Evolutionary conservation across 2,329 filamentous ascomycete genomes (phyloP).

Genomic region (Fusarium mundagurra): DNA sequence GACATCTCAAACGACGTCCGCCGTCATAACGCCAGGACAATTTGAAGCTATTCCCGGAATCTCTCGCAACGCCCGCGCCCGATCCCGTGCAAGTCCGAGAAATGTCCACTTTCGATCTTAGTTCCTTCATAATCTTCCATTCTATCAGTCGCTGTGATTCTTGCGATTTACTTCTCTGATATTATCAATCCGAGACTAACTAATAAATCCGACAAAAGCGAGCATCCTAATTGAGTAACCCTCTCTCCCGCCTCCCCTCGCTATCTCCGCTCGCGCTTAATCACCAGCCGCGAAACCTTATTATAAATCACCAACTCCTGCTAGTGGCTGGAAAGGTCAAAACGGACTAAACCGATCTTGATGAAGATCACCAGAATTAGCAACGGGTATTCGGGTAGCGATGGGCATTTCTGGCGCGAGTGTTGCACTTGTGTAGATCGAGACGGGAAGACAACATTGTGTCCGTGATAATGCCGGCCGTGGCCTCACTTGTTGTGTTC

Average conservation of each 20-base stretch:
- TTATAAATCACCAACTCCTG: neutral
- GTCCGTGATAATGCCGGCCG: neutral
- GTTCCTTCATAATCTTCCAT: rapidly evolving
- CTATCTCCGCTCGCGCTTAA: neutral
- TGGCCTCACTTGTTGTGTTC: neutral
- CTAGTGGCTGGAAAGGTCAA: neutral
- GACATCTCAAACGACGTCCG: neutral
- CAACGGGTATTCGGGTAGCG: neutral
- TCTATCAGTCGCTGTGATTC: no score
- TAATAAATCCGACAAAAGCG: neutral
- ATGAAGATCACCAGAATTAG: neutral
- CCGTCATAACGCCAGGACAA: neutral
- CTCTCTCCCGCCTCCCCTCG: neutral
- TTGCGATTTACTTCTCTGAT: neutral
- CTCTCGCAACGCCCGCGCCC: neutral
- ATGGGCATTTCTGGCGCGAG: neutral
- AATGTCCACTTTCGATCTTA: neutral
- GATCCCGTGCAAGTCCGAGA: neutral
- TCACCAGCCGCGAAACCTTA: neutral
- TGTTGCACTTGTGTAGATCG: neutral
- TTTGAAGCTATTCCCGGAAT: neutral
- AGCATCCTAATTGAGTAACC: neutral
- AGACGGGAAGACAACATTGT: neutral
- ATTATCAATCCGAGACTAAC: neutral
- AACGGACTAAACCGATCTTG: neutral